Evolutionary conservation across 1,284 basidiomycete genomes (phyloP), one percentile per base, ranked within the genome.

Genomic region (Moesziomyces sp.): DNA sequence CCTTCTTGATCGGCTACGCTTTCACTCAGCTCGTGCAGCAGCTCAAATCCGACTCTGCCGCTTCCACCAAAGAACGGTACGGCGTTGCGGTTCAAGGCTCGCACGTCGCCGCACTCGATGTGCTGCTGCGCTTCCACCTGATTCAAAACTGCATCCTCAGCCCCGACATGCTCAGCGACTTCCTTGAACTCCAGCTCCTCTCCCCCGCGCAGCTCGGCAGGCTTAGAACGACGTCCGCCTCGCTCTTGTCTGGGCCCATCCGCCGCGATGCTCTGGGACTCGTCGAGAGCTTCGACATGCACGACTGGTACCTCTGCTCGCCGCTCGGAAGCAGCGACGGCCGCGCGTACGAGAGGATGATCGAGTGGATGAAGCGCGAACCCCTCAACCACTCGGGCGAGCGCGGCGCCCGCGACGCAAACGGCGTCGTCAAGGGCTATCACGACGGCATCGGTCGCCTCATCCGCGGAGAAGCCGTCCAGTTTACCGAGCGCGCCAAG

Each of bases 311-410:
- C 47, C 68, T 79, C 14, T 78, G 70, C 58, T 70, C 66, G 24
- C 76, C 77, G 4, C 52, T 79, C 26, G 77, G 70, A 13, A 63
- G 59, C 51, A 76, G 65, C 43, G 76, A 78, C 45, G 77, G 76
- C 0, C 46, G 77, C 3, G 77, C 73, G 0, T 79, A 79, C 52
- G 68, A 79, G 46, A 52, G 77, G 14, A 75, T 79, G 72, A 61
- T 79, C n/a, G 76, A 76, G 30, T 79, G 76, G 69, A 78, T 79
- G 76, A 73, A 73, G 54, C 53, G 55, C n/a, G 77, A 79, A 44
- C 76, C 77, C 1, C 60, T 79, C 47, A 79, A 79, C 24, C 76
- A 78, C 16, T 46, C 52, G 3, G 76, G 77, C 8, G 59, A 74
- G 34, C 24, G 52, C 6, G 77, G 74, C 11, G 77, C 61, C 2